A percentile compares a stretch with the other conserved stretches of the same genome.
phyloP scores from a whole-genome alignment of 1,284 basidiomycete genomes.

The Trichosporon sp. region DNA sequence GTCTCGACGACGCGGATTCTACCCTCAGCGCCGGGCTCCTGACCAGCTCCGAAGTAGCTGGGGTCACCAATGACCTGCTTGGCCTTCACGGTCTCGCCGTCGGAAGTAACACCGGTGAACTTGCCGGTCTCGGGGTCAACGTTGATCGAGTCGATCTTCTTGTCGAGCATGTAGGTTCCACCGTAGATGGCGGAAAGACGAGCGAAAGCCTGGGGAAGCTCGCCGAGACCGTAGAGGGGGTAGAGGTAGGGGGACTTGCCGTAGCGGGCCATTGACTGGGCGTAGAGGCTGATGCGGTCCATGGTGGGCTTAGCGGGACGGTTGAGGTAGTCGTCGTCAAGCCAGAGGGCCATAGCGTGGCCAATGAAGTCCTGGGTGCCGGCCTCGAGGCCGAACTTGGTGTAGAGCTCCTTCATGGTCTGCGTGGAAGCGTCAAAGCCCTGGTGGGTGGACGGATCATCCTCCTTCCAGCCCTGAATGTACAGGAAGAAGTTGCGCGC shows the following conservation, averaged over 20 bases:
- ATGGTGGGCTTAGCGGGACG: slow-evolving; percentile 88
- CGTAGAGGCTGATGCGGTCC: slow-evolving; percentile 96
- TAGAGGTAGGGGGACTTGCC: slow-evolving; percentile 99
- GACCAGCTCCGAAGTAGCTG: slow-evolving; percentile 84
- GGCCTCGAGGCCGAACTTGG: slow-evolving; percentile 94
- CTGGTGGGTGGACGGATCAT: slow-evolving; percentile 92
- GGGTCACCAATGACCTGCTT: slow-evolving; percentile 98
- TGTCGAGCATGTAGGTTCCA: slow-evolving; percentile 99
- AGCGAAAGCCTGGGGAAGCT: slow-evolving; percentile 98
- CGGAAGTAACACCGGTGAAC: slow-evolving; percentile 89
- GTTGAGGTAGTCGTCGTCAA: slow-evolving; percentile 95
- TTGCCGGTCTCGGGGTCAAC: slow-evolving; percentile 76
- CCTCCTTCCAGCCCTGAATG: slow-evolving; percentile 91
- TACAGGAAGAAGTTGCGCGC: slow-evolving; percentile 99
- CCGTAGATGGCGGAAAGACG: slow-evolving; percentile 98
- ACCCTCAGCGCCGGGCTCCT: slow-evolving; percentile 60
- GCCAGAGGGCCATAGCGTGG: slow-evolving; percentile 97
- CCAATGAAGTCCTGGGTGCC: slow-evolving; percentile 99
- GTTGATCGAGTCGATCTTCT: slow-evolving; percentile 88
- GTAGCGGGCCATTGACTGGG: slow-evolving; percentile 97
- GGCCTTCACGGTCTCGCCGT: slow-evolving; percentile 90
- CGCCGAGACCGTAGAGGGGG: slow-evolving; percentile 97
- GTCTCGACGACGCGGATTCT: slow-evolving; percentile 88
- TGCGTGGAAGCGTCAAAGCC: slow-evolving; percentile 83
- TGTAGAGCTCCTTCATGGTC: slow-evolving; percentile 89